Percentiles rank a stretch among this genome's conserved stretches.
These are phyloP conservation scores for Phanerochaete sordida DNA, from an alignment of 768 basidiomycete species.

Conservation along the genomic window DNA sequence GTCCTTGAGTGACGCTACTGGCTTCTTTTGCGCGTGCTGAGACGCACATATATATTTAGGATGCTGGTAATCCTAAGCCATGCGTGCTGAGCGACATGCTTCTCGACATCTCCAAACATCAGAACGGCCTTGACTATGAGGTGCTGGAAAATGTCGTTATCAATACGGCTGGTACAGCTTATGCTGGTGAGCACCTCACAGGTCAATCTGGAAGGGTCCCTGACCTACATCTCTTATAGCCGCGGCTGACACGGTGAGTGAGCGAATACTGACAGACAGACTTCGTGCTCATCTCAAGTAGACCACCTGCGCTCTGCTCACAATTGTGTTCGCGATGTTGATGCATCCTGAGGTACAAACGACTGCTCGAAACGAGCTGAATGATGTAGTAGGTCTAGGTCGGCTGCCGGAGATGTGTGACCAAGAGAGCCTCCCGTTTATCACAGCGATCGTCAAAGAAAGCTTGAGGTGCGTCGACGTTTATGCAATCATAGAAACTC, in stretches of 20 bases:
- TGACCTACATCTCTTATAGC: neutral
- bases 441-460: neutral
- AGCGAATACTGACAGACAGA: neutral
- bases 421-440: neutral
- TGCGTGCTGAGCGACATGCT: neutral
- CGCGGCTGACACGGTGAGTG: neutral
- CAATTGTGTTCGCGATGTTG: neutral
- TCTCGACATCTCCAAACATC: neutral
- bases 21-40: no score
- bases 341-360: neutral
- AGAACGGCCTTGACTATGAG: neutral
- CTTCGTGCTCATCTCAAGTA: neutral
- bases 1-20: neutral
- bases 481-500: neutral
- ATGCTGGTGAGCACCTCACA: slow-evolving; percentile 21
- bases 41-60: no score
- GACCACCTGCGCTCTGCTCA: neutral
- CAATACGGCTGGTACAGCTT: slow-evolving; percentile 5
- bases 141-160: slow-evolving; percentile 2
- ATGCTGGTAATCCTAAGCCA: neutral
- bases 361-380: neutral
- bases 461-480: neutral
- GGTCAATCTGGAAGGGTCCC: neutral
- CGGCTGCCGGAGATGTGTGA: slow-evolving; percentile 1
- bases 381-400: neutral